Evolutionary conservation across 2,329 filamentous ascomycete genomes (phyloP).

Genomic region (Cladosporium cucumerinum): DNA sequence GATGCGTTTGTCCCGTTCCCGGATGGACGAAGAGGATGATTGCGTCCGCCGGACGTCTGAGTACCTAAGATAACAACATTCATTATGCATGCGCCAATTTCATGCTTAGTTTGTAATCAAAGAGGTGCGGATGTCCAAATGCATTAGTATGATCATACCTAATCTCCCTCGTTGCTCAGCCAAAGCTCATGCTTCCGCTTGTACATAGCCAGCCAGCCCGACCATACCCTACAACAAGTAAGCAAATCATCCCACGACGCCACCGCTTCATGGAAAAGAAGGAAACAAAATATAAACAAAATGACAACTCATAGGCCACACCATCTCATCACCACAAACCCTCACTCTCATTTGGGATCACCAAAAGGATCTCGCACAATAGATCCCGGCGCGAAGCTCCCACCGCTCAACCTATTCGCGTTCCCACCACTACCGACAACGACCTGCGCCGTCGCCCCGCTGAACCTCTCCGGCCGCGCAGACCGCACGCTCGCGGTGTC

Average conservation of each 20-base stretch:
- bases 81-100: no score
- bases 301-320: not conserved
- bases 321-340: not conserved
- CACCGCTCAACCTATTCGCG: not conserved
- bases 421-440: not conserved
- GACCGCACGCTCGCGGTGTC: conserved; percentile 29
- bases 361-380: conserved; percentile 8
- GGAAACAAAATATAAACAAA: not conserved
- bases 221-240: not conserved
- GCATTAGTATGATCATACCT: not conserved
- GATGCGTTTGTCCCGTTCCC: not conserved
- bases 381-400: not conserved
- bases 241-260: not conserved
- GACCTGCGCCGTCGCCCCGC: conserved; percentile 12
- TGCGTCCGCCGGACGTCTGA: no score
- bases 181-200: not conserved
- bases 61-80: no score
- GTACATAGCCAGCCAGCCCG: not conserved
- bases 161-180: not conserved
- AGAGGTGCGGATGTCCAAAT: not conserved
- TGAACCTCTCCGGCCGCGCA: conserved; percentile 20
- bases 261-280: not conserved
- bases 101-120: no score
- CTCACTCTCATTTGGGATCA: not conserved
- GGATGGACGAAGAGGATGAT: no score